Percentiles rank a stretch among this genome's conserved stretches.
These are phyloP conservation scores for Pontederia crassipes DNA, from an alignment of 176 grass and related monocot genomes.

Conservation along the genomic window DNA sequence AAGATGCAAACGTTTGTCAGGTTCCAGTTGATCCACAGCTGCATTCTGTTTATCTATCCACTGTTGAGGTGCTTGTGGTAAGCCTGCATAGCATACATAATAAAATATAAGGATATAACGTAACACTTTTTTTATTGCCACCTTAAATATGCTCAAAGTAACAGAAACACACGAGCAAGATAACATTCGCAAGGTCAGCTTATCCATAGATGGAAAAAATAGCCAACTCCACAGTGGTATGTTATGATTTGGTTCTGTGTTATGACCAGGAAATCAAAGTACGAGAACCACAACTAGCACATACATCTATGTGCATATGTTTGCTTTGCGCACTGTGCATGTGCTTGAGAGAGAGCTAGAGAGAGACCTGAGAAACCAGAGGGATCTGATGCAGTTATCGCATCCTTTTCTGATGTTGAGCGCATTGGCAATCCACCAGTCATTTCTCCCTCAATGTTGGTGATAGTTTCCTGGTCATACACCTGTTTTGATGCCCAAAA, in stretches of 20 bases:
- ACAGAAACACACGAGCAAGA: background rate
- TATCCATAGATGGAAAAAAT: no score
- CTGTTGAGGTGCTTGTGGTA: conserved; percentile 41
- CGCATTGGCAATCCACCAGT: conserved; percentile 31
- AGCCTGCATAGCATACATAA: conserved; percentile 37
- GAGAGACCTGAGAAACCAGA: conserved; percentile 29
- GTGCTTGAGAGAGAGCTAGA: no score
- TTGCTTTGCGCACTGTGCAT: no score
- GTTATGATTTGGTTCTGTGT: no score
- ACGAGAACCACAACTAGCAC: no score
- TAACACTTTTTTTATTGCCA: background rate
- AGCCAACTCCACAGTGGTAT: no score
- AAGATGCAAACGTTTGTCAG: conserved; percentile 34
- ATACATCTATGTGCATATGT: background rate
- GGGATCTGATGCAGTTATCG: conserved; percentile 36
- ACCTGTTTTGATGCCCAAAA: conserved; percentile 95
- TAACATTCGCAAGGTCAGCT: no score
- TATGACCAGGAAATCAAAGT: no score
- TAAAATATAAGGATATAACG: background rate
- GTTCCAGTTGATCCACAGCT: conserved; percentile 31
- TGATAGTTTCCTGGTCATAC: conserved; percentile 59
- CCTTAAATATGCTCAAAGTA: background rate
- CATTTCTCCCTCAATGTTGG: conserved; percentile 73
- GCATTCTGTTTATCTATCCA: conserved; percentile 28
- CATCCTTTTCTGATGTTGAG: conserved; percentile 21